Evolutionary conservation across 495 filamentous ascomycete genomes (phyloP).

Genomic region (Wilcoxina mikolae): DNA sequence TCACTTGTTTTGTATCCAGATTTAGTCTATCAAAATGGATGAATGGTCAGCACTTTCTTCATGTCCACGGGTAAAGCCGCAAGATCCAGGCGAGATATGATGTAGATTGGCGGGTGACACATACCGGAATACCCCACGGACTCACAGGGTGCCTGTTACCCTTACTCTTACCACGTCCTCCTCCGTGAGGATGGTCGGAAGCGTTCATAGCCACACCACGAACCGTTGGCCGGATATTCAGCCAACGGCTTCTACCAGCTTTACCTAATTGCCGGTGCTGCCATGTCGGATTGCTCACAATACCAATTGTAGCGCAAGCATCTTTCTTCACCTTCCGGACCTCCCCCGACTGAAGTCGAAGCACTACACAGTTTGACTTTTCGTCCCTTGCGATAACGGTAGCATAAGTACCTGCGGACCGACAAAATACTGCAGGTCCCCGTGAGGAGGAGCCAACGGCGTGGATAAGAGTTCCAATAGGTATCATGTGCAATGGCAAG

Average conservation of each 20-base stretch:
- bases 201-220: conserved; percentile 98
- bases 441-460: conserved; percentile 64
- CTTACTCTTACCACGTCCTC: conserved; percentile 97
- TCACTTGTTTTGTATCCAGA: conserved; percentile 89
- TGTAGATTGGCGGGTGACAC: conserved; percentile 19
- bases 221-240: conserved; percentile 86
- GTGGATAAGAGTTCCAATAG: conserved; percentile 77
- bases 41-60: neutral
- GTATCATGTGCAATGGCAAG: conserved; percentile 84
- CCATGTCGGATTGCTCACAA: conserved; percentile 82
- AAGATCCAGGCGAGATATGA: neutral
- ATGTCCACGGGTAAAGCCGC: neutral
- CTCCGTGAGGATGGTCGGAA: conserved; percentile 91
- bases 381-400: conserved; percentile 75
- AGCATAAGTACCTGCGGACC: conserved; percentile 82
- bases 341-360: conserved; percentile 84
- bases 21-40: conserved; percentile 51
- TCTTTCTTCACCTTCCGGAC: conserved; percentile 73
- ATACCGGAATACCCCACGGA: conserved; percentile 89
- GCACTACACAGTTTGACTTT: conserved; percentile 53
- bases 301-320: conserved; percentile 83
- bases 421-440: conserved; percentile 73
- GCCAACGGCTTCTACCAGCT: conserved; percentile 79
- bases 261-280: conserved; percentile 86
- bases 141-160: conserved; percentile 87